phyloP scores from a whole-genome alignment of 768 basidiomycete species.

The Kwoniella sp. region DNA sequence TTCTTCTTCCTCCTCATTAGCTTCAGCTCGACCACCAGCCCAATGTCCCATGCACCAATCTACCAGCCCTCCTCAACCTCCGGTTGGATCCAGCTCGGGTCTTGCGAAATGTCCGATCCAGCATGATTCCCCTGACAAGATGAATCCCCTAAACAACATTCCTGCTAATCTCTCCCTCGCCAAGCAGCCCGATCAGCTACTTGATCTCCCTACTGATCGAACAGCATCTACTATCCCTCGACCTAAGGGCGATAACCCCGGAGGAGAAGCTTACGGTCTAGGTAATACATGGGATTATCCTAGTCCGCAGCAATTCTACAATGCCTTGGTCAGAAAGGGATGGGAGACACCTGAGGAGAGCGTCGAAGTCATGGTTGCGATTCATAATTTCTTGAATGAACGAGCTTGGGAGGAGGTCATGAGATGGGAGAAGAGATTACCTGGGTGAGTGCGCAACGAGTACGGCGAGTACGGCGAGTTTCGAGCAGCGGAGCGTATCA shows the following conservation, averaged over 20 bases:
- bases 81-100: conserved; percentile 16
- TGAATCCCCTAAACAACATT: conserved; percentile 84
- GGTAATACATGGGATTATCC: conserved; percentile 81
- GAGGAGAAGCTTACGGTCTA: conserved; percentile 32
- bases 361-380: conserved; percentile 94
- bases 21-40: conserved; percentile 24
- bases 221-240: conserved; percentile 85
- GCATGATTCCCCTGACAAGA: conserved; percentile 40
- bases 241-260: conserved; percentile 44
- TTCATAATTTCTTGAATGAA: conserved; percentile 98
- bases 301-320: conserved; percentile 96
- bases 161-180: conserved; percentile 62
- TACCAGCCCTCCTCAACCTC: background rate
- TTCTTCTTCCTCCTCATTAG: conserved; percentile 23
- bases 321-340: conserved; percentile 91
- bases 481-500: too few relatives aligned
- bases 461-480: too few relatives aligned
- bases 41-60: conserved; percentile 42
- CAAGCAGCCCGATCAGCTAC: conserved; percentile 66
- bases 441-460: conserved; percentile 59
- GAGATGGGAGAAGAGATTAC: conserved; percentile 80
- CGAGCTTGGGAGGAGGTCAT: conserved; percentile 92
- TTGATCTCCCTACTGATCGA: conserved; percentile 71
- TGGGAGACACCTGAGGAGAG: conserved; percentile 93
- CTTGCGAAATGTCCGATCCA: conserved; percentile 57